Percentiles rank a stretch among this genome's conserved stretches.
These are phyloP conservation scores for Neurospora sp. DNA, from an alignment of 495 filamentous ascomycete species.

Conservation along the genomic window DNA sequence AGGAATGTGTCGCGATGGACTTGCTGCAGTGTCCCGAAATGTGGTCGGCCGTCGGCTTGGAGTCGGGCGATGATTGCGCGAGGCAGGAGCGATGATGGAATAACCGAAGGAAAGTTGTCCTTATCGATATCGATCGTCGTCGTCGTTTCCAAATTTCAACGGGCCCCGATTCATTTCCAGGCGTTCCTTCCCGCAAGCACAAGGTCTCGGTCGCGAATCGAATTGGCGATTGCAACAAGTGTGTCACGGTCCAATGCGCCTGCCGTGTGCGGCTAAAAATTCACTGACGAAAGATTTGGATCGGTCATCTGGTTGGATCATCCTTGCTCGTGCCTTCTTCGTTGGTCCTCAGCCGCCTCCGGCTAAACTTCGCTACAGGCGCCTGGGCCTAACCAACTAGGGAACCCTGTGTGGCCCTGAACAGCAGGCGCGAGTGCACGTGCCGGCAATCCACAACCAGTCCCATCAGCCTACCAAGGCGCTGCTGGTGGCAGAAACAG, in stretches of 20 bases:
- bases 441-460: neutral
- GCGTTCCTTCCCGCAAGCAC: neutral
- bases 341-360: neutral
- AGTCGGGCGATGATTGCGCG: neutral
- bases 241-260: neutral
- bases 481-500: neutral
- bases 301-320: neutral
- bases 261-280: neutral
- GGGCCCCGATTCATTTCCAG: neutral
- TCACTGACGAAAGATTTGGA: neutral
- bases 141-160: neutral
- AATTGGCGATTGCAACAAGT: neutral
- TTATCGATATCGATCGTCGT: neutral
- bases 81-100: neutral
- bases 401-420: neutral
- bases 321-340: neutral
- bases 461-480: neutral
- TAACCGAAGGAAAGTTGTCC: neutral
- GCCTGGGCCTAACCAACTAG: neutral
- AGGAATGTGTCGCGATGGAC: slow-evolving; percentile 7
- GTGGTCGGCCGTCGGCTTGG: neutral
- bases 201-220: neutral
- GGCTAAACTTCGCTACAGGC: neutral
- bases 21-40: neutral
- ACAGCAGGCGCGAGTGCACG: neutral